A percentile compares a stretch with the other conserved stretches of the same genome.
Conservation (phyloP, 139 green algal species). For the Chlamydomonas urium region DNA sequence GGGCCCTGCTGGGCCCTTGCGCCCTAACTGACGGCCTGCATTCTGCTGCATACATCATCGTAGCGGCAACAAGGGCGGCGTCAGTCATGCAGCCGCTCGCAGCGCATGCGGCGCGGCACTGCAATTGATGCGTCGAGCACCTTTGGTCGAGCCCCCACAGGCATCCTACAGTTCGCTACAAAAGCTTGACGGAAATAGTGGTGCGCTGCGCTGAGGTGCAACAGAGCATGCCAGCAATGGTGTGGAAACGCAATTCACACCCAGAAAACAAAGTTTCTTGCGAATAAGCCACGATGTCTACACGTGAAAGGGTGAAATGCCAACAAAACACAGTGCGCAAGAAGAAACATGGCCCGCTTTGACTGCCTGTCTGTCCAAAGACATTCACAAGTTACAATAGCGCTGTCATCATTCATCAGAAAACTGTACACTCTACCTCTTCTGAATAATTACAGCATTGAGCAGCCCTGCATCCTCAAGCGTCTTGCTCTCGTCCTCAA, state of each 20-base stretch:
- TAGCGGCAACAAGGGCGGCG: not conserved
- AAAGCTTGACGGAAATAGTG: no score
- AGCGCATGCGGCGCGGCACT: not conserved
- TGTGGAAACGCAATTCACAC: not conserved
- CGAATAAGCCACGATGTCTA: no score
- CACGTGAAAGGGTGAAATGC: no score
- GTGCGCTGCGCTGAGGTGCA: no score
- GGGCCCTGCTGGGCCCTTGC: no score
- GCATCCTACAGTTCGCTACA: no score
- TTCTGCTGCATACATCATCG: not conserved
- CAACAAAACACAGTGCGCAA: no score
- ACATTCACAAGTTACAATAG: not conserved
- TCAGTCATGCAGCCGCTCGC: not conserved
- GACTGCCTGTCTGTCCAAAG: not conserved
- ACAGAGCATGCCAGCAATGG: no score
- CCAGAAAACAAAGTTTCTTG: no score
- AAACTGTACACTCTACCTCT: conserved; percentile 18
- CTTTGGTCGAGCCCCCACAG: no score
- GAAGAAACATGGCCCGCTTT: not conserved
- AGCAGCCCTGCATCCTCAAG: conserved; percentile 74
- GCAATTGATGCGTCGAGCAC: no score
- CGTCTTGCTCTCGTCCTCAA: conserved; percentile 63
- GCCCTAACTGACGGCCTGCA: not conserved
- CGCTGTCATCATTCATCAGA: not conserved
- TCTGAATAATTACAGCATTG: conserved; percentile 84